These are phyloP conservation scores for Vigna angularis DNA, from an alignment of 306 rosid species.

Conservation along the genomic window DNA sequence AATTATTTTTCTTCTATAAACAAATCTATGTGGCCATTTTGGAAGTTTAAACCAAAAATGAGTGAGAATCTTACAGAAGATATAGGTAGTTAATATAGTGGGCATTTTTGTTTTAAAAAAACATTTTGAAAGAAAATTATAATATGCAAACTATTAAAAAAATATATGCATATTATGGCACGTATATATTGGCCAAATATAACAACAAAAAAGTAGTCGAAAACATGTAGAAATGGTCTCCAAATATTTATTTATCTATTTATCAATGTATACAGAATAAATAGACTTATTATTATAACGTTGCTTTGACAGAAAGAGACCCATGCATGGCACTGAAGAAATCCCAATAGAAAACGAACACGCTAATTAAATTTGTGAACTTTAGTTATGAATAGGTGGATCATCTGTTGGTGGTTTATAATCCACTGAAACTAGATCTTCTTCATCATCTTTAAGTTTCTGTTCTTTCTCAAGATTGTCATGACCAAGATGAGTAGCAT, in stretches of 20 bases:
- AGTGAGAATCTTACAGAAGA: too few relatives aligned
- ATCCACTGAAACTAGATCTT: constrained; percentile 33
- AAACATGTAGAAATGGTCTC: not conserved
- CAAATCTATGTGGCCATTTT: too few relatives aligned
- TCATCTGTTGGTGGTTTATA: not conserved
- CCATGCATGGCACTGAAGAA: not conserved
- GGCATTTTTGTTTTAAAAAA: too few relatives aligned
- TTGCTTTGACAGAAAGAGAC: not conserved
- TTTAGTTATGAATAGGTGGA: constrained; percentile 47
- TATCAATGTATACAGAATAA: not conserved
- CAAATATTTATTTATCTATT: not conserved
- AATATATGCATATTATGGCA: too few relatives aligned
- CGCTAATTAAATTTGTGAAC: too few relatives aligned
- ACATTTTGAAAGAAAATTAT: too few relatives aligned
- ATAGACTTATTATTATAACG: not conserved
- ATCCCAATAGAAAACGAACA: too few relatives aligned
- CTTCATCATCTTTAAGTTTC: constrained; percentile 15
- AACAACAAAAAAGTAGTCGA: not conserved
- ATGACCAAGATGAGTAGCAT: not conserved
- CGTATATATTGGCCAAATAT: not conserved
- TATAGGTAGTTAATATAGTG: too few relatives aligned
- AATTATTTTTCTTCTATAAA: too few relatives aligned
- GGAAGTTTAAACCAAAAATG: too few relatives aligned
- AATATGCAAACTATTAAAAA: too few relatives aligned
- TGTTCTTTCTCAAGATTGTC: constrained; percentile 27